These are phyloP conservation scores for Podaxis sp. DNA, from an alignment of 768 basidiomycete genomes.

Conservation along the genomic window DNA sequence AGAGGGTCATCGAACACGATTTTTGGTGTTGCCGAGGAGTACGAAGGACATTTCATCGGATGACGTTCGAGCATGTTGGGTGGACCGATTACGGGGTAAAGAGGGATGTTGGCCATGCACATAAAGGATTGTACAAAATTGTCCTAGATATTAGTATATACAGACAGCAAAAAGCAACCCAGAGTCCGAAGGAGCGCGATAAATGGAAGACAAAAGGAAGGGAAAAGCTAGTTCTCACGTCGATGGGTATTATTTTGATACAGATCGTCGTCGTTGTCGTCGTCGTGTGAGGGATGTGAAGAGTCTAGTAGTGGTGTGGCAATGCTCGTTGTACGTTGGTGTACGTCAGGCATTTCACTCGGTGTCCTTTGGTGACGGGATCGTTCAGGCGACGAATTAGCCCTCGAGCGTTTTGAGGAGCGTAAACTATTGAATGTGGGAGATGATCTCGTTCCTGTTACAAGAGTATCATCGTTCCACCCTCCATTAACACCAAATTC, in stretches of 20 bases:
- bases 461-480: slow-evolving; percentile 20
- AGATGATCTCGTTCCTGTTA: neutral
- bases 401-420: slow-evolving; percentile 4
- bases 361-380: slow-evolving; percentile 7
- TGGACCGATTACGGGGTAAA: slow-evolving; percentile 5
- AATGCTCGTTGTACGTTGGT: slow-evolving; percentile 2
- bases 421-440: neutral
- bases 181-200: neutral
- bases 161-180: neutral
- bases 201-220: neutral
- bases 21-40: neutral
- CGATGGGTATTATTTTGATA: neutral
- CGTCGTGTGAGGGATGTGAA: neutral
- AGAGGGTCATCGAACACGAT: neutral
- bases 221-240: neutral
- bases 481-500: slow-evolving; percentile 12
- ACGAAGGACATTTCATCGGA: neutral
- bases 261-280: neutral
- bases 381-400: neutral
- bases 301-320: slow-evolving; percentile 3
- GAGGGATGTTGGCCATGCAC: slow-evolving; percentile 6
- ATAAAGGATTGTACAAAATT: slow-evolving; percentile 1
- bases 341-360: neutral
- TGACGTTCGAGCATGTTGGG: slow-evolving; percentile 1
- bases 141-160: slow-evolving; percentile 6